Base-by-base conservation (phyloP, 257 asterid species). In the Gentiana straminea region DNA sequence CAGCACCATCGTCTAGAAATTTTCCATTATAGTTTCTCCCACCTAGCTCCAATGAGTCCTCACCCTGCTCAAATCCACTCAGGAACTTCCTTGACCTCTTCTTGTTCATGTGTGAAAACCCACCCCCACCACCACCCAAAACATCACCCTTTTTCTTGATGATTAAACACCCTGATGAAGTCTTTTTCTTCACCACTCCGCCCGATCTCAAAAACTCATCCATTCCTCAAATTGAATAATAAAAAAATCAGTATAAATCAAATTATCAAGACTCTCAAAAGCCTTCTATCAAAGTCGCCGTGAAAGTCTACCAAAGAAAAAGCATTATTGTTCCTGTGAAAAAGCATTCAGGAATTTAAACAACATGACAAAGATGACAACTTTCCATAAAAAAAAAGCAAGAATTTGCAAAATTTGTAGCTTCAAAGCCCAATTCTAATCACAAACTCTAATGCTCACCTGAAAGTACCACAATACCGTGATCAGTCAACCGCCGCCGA, bases 141-240 rank as follows among this genome's bases (percentile, higher is more conserved):
- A 57, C 84, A 62, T 73, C 89, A 41, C 64, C 80, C 68, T 84
- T 83, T 72, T 81, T 91, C 72, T 84, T 91, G 11, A 91, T 81
- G 52, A 91, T 83, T 79, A 87, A 83, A 75, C 97, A 87, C 65
- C 97, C 95, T 10, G 98, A 87, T 51, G 97, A 83, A 58, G 69
- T 87, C 79, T 83, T 87, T 88, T 84, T 91, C 82, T 87, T 91
- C 74, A 87, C 57, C 67, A 83, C 79, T 44, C 86, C 94, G n/a
- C 90, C 95, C 75, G 98, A 81, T 81, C 88, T 73, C 34, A 74
- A 59, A 67, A 86, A 55, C 68, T 75, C 81, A 60, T 41, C 46
- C 46, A 41, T 41, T 39, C 46, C 46, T 41, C 46, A 41, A 41
- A 41, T 41, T 5, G 9, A 39, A 39, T 4, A 39, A 24, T 24